Evolutionary conservation across 1,284 basidiomycete genomes (phyloP), one percentile per base, ranked within the genome.

Genomic region (Pseudozyma thailandica): DNA sequence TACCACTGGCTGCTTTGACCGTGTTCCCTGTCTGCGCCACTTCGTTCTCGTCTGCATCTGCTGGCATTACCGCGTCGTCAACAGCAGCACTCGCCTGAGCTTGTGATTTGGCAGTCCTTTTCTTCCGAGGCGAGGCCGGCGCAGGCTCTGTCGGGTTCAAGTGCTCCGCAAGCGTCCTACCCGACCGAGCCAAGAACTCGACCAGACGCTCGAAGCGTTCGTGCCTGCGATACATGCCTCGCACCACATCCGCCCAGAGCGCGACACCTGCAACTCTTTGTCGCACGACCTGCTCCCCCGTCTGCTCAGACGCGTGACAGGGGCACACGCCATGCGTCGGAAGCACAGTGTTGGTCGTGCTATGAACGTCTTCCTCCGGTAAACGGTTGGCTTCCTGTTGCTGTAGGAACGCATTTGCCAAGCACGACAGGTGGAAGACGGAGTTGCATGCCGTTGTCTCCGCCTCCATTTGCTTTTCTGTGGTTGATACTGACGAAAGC

Each of bases 371-470:
- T 4, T 21, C 48, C 8, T 12, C 37, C 3, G 26, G 21, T 2
- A 4, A 13, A 21, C 26, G 13, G 20, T 25, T 43, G 18, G 69
- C 42, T 10, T 65, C 0, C 18, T 45, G 26, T 15, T 65, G 57
- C 28, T 57, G n/a, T 1, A 90, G 85, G 79, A 92, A 91, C 20
- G 85, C 78, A 6, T 83, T 48, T 2, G 90, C 87, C 7, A 94
- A 86, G 76, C 92, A 94, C 0, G 79, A 70, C 0, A 93, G 84
- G 81, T 94, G 92, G 2, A 89, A 87, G 3, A 88, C 81, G 6
- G 87, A 84, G 1, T 73, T 83, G 82, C 90, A 91, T 10, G 21
- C 20, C 4, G 15, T 13, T 16, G 21, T 16, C 16, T 50, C 39
- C 10, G 15, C 18, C 15, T 39, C n/a, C 18, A 43, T 12, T 4